Evolutionary conservation across 768 basidiomycete species (phyloP).

Genomic region (Lactifluus rugatus): DNA sequence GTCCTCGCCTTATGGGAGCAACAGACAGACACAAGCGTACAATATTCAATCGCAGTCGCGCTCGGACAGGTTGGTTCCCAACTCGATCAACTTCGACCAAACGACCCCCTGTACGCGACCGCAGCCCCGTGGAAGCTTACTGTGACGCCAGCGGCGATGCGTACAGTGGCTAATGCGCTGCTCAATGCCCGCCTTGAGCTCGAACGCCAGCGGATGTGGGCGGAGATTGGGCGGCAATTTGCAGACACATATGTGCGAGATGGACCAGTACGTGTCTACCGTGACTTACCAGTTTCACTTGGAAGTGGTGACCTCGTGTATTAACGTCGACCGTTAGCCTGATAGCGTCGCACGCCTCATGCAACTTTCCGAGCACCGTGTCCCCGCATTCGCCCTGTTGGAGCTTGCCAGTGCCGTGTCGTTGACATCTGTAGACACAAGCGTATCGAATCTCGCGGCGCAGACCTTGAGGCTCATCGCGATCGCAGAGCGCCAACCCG

Average conservation of each 20-base stretch:
- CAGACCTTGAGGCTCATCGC: constrained; percentile 60
- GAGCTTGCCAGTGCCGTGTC: constrained; percentile 69
- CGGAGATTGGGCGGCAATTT: constrained; percentile 39
- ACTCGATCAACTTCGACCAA: constrained; percentile 34
- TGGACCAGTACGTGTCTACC: constrained; percentile 6
- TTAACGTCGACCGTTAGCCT: neutral
- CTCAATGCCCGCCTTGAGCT: constrained; percentile 49
- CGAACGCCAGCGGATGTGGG: constrained; percentile 60
- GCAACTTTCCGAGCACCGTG: constrained; percentile 42
- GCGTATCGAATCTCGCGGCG: constrained; percentile 58
- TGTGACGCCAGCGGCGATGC: constrained; percentile 24
- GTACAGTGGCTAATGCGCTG: constrained; percentile 48
- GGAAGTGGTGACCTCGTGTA: neutral
- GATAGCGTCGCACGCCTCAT: constrained; percentile 38
- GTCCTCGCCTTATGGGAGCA: constrained; percentile 51
- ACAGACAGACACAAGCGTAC: constrained; percentile 53
- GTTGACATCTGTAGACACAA: constrained; percentile 57
- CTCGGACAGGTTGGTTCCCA: constrained; percentile 37
- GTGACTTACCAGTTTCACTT: neutral
- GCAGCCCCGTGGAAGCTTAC: constrained; percentile 38
- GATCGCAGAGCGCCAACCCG: constrained; percentile 53
- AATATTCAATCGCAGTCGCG: constrained; percentile 47
- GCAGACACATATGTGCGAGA: constrained; percentile 39
- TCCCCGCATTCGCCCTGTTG: constrained; percentile 53
- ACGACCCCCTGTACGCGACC: constrained; percentile 30